Evolutionary conservation across 2,329 filamentous ascomycete genomes (phyloP).

Genomic region (Neofusicoccum kwambonambiense): DNA sequence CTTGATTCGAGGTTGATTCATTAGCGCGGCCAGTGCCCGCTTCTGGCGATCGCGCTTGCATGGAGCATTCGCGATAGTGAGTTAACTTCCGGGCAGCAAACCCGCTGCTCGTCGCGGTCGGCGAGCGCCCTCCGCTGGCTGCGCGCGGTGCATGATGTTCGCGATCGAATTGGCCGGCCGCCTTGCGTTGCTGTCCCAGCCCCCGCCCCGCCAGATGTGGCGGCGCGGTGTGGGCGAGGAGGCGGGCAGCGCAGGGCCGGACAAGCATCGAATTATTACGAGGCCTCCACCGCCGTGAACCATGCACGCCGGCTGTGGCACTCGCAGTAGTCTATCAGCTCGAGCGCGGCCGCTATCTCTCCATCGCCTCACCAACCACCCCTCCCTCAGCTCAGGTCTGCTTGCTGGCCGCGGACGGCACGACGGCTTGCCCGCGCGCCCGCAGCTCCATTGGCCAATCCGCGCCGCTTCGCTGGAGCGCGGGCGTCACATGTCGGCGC

Average conservation of each 20-base stretch:
- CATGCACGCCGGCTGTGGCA: conserved; percentile 10
- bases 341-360: background rate
- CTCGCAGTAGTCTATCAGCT: conserved; percentile 11
- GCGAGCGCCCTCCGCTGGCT: background rate
- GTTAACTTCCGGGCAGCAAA: background rate
- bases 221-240: conserved; percentile 4
- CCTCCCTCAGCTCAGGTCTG: background rate
- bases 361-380: conserved; percentile 1
- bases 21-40: conserved; percentile 15
- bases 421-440: background rate
- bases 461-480: background rate
- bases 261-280: conserved; percentile 11
- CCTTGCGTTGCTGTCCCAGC: background rate
- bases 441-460: conserved; percentile 8
- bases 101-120: background rate
- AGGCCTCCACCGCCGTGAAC: conserved; percentile 7
- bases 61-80: conserved; percentile 7
- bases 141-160: background rate
- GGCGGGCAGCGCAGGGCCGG: background rate
- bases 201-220: background rate
- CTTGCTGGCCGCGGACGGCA: background rate
- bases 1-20: conserved; percentile 17
- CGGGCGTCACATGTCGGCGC: background rate
- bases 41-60: conserved; percentile 14
- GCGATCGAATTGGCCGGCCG: no score